Conservation (phyloP, 768 basidiomycete genomes). For the Lactarius pseudohatsudake region DNA sequence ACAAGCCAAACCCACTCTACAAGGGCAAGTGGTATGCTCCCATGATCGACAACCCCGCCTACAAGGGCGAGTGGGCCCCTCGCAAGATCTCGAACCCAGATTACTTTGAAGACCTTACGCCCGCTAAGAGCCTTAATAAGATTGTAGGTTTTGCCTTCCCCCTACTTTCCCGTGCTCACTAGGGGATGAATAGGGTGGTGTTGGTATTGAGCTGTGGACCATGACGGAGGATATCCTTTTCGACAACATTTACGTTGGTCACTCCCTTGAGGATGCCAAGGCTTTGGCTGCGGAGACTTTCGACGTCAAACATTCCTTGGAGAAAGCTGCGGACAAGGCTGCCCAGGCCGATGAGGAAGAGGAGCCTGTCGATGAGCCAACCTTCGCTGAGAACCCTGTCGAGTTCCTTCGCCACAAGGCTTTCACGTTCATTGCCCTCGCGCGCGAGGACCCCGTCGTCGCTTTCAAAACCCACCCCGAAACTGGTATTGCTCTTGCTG, state of each 20-base stretch:
- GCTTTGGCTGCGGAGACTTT: conserved; percentile 85
- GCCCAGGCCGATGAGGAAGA: conserved; percentile 42
- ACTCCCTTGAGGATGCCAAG: conserved; percentile 85
- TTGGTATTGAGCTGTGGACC: conserved; percentile 99
- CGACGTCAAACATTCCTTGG: conserved; percentile 83
- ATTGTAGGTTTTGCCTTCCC: conserved; percentile 55
- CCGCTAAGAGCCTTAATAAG: conserved; percentile 79
- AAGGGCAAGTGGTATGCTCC: conserved; percentile 99
- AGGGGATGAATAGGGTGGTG: conserved; percentile 61
- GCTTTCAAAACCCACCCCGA: conserved; percentile 91
- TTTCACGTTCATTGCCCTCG: conserved; percentile 76
- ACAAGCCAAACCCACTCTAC: conserved; percentile 90
- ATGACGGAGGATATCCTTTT: conserved; percentile 97
- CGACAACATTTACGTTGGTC: conserved; percentile 91
- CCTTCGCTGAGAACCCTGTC: conserved; percentile 73
- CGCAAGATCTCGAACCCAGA: conserved; percentile 87
- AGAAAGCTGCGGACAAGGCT: conserved; percentile 61
- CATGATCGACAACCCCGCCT: conserved; percentile 93
- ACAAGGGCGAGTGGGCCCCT: conserved; percentile 94
- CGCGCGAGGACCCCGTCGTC: conserved; percentile 67
- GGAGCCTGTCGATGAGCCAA: conserved; percentile 43
- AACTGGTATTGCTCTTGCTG: conserved; percentile 75
- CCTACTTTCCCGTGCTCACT: conserved; percentile 5
- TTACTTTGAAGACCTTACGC: conserved; percentile 85
- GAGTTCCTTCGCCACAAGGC: conserved; percentile 78